phyloP scores from a whole-genome alignment of 2,329 filamentous ascomycete species.

The Pyrenochaeta sp. region DNA sequence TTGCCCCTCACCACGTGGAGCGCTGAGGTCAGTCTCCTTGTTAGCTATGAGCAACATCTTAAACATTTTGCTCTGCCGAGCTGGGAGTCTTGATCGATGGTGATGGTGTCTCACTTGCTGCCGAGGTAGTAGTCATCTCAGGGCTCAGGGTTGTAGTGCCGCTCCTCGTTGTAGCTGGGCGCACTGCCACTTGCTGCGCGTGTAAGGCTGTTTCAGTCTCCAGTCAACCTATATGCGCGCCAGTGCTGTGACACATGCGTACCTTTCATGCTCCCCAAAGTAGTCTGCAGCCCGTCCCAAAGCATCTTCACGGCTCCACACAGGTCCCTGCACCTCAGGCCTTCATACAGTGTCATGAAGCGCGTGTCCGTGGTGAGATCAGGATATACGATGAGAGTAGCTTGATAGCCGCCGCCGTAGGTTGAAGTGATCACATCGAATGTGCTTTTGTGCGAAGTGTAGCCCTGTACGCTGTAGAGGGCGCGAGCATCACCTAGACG shows the following conservation, averaged over 20 bases:
- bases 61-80: too few species aligned
- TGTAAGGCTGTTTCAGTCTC: too few species aligned
- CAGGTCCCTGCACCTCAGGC: neutral
- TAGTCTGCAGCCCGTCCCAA: neutral
- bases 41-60: too few species aligned
- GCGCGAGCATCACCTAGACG: slow-evolving; percentile 2
- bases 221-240: too few species aligned
- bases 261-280: neutral
- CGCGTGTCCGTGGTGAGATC: neutral
- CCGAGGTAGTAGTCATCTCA: too few species aligned
- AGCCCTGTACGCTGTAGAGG: neutral
- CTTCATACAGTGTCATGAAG: neutral
- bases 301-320: neutral
- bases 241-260: neutral
- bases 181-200: too few species aligned
- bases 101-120: too few species aligned
- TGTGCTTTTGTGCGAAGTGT: neutral
- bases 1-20: too few species aligned
- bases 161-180: too few species aligned
- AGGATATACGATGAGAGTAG: neutral
- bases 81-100: too few species aligned
- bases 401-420: slow-evolving; percentile 3
- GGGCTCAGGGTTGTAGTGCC: too few species aligned
- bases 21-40: too few species aligned
- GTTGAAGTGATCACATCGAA: slow-evolving; percentile 1